Base-by-base conservation (phyloP, 2,329 filamentous ascomycete species). In the Cordyceps pruinosa region DNA sequence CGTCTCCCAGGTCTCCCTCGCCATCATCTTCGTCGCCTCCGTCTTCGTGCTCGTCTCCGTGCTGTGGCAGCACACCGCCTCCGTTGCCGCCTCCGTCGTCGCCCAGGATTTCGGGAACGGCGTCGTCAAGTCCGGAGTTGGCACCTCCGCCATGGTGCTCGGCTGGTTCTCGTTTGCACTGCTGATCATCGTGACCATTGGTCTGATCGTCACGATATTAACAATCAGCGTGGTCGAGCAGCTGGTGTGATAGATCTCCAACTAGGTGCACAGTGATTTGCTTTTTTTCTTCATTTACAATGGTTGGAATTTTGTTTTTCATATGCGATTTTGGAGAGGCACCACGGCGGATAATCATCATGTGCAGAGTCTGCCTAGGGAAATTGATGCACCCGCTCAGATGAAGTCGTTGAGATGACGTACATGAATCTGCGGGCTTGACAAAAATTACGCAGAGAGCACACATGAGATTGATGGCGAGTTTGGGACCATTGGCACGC, bases 121-220 rank as follows among this genome's bases (percentile, higher is more conserved):
- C 44, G 89, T 86, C 63, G 89, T 97, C 58, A 85, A 81, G 70
- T 90, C 87, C 57, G 92, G 92, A 34, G 90, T 97, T 13, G 92
- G 92, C n/a, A 92, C 90, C 49, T 89, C 87, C 39, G 93, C 94
- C 57, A 97, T 99, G 90, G 89, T 97, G 19, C 80, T 99, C 68
- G 94, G 94, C 59, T 99, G 94, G 94, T 97, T 99, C 73, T 89
- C 90, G 42, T 97, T 99, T 68, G 88, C 89, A 23, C 73, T 97
- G 54, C 80, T 99, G 62, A 96, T 99, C 66, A 87, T 97, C 61
- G 93, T 97, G 54, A 97, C 93, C 49, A 94, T 97, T 67, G 94
- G 93, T 57, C 73, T 97, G 72, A 77, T 99, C 61, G 88, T 97
- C 67, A 97, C 97, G 91, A 96, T 97, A 66, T 76, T 97, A 71